Percentiles rank a stretch among this genome's conserved stretches.
These are phyloP conservation scores for Cercospora berteroae DNA, from an alignment of 2,329 filamentous ascomycete species.

Conservation along the genomic window DNA sequence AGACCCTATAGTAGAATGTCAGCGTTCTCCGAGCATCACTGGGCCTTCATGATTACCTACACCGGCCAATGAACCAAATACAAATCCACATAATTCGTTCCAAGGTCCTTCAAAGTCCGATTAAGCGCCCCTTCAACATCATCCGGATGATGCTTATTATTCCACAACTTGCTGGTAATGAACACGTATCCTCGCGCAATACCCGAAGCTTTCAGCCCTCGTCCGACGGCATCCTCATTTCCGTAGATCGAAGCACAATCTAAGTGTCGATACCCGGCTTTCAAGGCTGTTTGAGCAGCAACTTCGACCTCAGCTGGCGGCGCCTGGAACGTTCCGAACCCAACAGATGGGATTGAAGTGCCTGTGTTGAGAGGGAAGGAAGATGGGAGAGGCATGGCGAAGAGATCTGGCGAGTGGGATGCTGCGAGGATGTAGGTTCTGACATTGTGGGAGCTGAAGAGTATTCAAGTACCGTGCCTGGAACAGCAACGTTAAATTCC, in stretches of 20 bases:
- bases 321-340: background rate
- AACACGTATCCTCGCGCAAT: background rate
- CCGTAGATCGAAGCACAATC: background rate
- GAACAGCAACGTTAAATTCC: background rate
- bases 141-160: constrained; percentile 11
- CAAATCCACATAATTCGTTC: constrained; percentile 44
- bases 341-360: background rate
- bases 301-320: background rate
- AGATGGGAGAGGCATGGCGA: background rate
- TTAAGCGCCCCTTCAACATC: constrained; percentile 36
- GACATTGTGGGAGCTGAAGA: background rate
- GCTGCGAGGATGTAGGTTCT: background rate
- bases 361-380: background rate
- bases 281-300: background rate
- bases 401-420: background rate
- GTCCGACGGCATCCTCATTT: background rate
- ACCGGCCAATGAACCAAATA: constrained; percentile 46
- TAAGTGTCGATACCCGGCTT: background rate
- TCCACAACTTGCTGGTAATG: background rate
- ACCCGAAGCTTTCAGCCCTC: background rate
- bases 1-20: background rate
- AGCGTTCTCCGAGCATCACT: background rate
- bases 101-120: constrained; percentile 41
- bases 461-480: background rate
- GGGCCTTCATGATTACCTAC: background rate